A percentile compares a stretch with the other conserved stretches of the same genome.
phyloP scores from a whole-genome alignment of 768 basidiomycete species.

The Boletus sp. region DNA sequence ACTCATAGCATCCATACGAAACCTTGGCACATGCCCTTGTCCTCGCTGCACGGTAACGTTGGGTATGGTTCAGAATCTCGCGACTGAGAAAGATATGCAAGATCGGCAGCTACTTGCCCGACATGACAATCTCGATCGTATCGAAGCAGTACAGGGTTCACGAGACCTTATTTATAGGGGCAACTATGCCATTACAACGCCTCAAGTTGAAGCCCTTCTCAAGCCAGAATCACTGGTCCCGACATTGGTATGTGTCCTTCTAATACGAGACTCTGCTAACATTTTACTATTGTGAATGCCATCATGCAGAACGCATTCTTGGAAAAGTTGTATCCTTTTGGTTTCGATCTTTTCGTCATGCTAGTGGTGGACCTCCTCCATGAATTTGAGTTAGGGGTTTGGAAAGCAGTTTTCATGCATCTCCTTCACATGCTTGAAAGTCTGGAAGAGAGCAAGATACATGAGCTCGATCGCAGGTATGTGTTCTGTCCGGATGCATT shows the following conservation, averaged over 20 bases:
- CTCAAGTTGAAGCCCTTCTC: too few relatives aligned
- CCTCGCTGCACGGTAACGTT: neutral
- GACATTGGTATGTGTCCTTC: too few relatives aligned
- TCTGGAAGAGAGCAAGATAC: neutral
- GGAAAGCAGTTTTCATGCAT: too few relatives aligned
- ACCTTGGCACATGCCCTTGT: too few relatives aligned
- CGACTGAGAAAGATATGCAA: neutral
- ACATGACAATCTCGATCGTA: too few relatives aligned
- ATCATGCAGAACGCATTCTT: neutral
- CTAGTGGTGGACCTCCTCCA: neutral
- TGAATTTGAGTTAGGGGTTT: too few relatives aligned
- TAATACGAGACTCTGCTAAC: too few relatives aligned
- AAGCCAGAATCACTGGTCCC: too few relatives aligned
- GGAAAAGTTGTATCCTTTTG: neutral
- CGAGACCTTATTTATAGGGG: too few relatives aligned
- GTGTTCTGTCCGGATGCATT: neutral
- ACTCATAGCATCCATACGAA: neutral
- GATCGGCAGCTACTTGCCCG: neutral
- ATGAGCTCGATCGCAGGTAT: neutral
- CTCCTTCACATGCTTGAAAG: too few relatives aligned
- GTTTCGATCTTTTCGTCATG: neutral
- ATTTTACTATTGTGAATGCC: neutral
- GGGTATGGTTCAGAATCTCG: neutral
- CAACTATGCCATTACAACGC: too few relatives aligned
- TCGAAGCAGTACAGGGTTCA: neutral